Evolutionary conservation across 148 eudicot species (phyloP), one percentile per base, ranked within the genome.

Genomic region (Oxyria digyna): DNA sequence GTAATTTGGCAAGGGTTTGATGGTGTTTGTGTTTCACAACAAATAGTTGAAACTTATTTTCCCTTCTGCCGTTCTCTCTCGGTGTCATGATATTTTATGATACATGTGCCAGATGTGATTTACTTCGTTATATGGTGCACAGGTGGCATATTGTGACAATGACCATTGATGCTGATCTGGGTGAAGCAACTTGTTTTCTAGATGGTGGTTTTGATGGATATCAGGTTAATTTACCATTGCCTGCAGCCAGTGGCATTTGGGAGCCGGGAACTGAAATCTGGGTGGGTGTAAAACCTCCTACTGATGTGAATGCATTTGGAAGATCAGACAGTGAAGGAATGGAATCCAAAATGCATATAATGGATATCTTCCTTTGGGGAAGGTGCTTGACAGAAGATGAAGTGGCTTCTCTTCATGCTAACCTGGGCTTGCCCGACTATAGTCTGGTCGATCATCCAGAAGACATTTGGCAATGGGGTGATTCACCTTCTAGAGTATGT

Each of bases 321-420:
- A 84, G 99, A 82, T 91, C 99, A 12, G 99, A 95, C 69, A 95
- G 99, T 67, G 99, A 95, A 83, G 97, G 96, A 74, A 81, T 85
- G 35, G 99, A 95, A 72, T 84, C 96, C 23, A 95, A 91, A 79
- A 88, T 95, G 96, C 97, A 87, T 74, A 72, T 95, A 63, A 95
- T 95, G 99, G 99, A 95, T 83, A 87, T 88, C 81, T 91, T 95
- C 67, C 85, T 95, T 8, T 95, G 99, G 99, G 96, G 97, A 81
- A 85, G 97, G 79, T 95, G 99, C 82, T 87, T 95, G 85, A 84
- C 77, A 68, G 99, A 95, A 84, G 99, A 95, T 71, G 99, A 95
- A 74, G 81, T 95, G 69, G 78, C 82, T 78, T 72, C 85, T 66
- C 89, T 95, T 75, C 87, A 93, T 80, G 81, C 85, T 52, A 84